phyloP scores from a whole-genome alignment of 176 grass and related monocot species.

The Themeda triandra region DNA sequence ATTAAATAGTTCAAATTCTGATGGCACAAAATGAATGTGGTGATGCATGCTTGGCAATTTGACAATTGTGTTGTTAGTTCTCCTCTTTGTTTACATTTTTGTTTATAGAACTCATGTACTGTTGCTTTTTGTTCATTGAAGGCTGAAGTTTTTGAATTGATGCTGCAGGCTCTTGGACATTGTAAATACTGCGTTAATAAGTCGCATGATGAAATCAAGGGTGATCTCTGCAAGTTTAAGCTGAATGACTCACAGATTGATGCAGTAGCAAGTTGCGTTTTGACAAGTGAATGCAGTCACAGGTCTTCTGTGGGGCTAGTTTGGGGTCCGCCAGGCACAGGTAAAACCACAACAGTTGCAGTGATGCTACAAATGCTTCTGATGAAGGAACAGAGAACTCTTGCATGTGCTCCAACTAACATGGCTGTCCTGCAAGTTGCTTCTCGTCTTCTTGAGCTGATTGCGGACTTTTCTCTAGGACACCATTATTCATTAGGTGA shows the following conservation, averaged over 20 bases:
- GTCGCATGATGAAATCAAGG: constrained; percentile 37
- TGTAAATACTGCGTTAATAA: constrained; percentile 42
- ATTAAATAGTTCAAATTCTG: neutral
- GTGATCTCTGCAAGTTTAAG: constrained; percentile 36
- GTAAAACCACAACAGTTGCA: constrained; percentile 81
- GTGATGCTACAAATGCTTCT: constrained; percentile 59
- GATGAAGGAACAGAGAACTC: constrained; percentile 53
- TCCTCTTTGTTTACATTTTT: constrained; percentile 14
- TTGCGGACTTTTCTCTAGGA: constrained; percentile 30
- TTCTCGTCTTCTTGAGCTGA: constrained; percentile 58
- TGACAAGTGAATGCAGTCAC: constrained; percentile 40
- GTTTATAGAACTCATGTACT: constrained; percentile 17
- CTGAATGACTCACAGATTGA: constrained; percentile 64
- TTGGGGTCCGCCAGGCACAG: constrained; percentile 83
- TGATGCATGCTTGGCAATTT: neutral
- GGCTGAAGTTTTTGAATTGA: constrained; percentile 12
- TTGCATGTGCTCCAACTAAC: constrained; percentile 81
- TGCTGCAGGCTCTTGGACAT: constrained; percentile 34
- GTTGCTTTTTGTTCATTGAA: constrained; percentile 17
- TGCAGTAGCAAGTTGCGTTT: constrained; percentile 57
- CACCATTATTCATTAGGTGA: constrained; percentile 48
- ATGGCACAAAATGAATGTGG: neutral
- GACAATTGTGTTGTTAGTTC: neutral
- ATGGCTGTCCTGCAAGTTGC: constrained; percentile 78
- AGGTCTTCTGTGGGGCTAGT: constrained; percentile 57